A percentile compares a stretch with the other conserved stretches of the same genome.
These are phyloP conservation scores for Knufia petricola DNA, from an alignment of 2,329 filamentous ascomycete genomes.

Conservation along the genomic window DNA sequence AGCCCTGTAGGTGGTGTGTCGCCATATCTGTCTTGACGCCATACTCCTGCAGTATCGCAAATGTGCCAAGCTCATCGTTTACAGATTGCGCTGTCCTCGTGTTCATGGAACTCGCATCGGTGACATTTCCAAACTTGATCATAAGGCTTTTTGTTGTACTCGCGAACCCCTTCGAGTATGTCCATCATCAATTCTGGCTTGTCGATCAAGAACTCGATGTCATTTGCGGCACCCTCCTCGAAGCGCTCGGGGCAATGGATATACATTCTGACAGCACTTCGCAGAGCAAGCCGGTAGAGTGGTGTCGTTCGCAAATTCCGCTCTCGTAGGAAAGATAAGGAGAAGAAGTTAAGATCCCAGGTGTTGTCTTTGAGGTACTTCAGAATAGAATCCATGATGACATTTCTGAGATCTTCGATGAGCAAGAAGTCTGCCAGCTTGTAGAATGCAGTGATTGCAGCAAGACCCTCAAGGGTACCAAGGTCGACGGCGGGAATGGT, in stretches of 20 bases:
- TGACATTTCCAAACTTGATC: neutral
- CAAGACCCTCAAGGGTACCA: neutral
- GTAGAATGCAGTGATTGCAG: neutral
- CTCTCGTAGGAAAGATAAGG: neutral
- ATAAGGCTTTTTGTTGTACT: neutral
- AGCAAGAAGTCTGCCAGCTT: neutral
- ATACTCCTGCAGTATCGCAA: no score
- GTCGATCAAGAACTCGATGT: neutral
- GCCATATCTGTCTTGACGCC: no score
- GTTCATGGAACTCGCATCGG: neutral
- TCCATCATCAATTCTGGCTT: neutral
- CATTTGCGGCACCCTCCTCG: neutral
- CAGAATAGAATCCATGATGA: neutral
- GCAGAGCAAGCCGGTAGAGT: neutral
- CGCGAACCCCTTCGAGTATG: neutral
- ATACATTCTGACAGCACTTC: no score
- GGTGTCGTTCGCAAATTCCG: neutral
- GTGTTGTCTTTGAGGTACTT: neutral
- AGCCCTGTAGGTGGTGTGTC: no score
- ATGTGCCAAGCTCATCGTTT: no score
- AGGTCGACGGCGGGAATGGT: constrained; percentile 10
- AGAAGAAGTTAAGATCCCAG: neutral
- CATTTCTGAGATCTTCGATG: neutral
- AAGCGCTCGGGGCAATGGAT: no score
- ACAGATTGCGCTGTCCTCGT: neutral